phyloP scores from a whole-genome alignment of 805 yeast species.

The Priceomyces melissophilus region DNA sequence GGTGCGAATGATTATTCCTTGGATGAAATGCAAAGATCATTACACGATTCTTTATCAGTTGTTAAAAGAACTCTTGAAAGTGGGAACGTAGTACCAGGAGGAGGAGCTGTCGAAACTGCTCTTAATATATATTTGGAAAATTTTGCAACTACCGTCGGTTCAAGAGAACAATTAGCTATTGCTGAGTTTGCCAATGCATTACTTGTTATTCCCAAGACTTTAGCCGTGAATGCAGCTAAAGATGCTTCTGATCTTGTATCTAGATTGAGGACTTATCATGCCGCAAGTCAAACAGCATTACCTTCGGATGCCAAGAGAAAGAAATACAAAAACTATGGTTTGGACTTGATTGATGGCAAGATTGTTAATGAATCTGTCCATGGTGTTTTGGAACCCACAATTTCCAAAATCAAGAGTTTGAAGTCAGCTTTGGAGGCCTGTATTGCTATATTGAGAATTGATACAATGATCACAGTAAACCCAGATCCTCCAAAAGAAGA shows the following conservation, averaged over 20 bases:
- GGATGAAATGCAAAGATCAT: constrained; percentile 97
- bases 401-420: constrained; percentile 87
- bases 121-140: constrained; percentile 91
- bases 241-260: constrained; percentile 94
- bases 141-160: constrained; percentile 96
- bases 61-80: constrained; percentile 94
- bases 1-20: constrained; percentile 94
- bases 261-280: constrained; percentile 92
- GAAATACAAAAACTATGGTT: constrained; percentile 85
- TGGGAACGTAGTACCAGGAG: constrained; percentile 96
- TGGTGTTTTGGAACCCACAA: constrained; percentile 95
- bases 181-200: constrained; percentile 94
- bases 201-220: constrained; percentile 89
- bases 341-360: constrained; percentile 88
- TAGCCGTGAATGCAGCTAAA: constrained; percentile 96
- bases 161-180: constrained; percentile 96
- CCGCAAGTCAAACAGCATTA: constrained; percentile 85
- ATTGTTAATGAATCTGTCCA: constrained; percentile 77
- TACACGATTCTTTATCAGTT: constrained; percentile 91
- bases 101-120: constrained; percentile 99
- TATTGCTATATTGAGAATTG: constrained; percentile 93
- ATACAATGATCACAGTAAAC: constrained; percentile 95
- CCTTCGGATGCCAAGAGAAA: constrained; percentile 81
- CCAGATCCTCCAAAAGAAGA: constrained; percentile 94
- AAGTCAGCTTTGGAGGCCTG: constrained; percentile 98